These are phyloP conservation scores for Hypoxylon sp. DNA, from an alignment of 2,329 filamentous ascomycete genomes.

Conservation along the genomic window DNA sequence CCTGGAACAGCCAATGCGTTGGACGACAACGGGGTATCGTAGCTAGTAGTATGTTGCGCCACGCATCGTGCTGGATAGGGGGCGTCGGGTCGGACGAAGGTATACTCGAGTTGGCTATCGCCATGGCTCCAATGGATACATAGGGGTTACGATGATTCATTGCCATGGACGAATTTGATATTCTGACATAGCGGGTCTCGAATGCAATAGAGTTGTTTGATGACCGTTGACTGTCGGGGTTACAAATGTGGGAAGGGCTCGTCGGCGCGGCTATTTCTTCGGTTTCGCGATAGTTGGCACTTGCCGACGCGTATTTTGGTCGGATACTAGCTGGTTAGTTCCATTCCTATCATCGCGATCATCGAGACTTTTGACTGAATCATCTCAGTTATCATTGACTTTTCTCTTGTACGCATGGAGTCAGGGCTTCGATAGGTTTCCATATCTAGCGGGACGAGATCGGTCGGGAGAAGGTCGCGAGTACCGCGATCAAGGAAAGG, in stretches of 20 bases:
- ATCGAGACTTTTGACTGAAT: background rate
- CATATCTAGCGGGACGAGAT: background rate
- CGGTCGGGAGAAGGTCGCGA: background rate
- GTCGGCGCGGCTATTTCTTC: background rate
- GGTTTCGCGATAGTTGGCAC: background rate
- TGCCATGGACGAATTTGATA: background rate
- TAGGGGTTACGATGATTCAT: background rate
- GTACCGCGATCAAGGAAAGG: background rate
- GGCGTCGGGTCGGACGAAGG: background rate
- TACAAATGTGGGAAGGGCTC: background rate
- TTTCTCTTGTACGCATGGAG: background rate
- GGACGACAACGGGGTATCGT: background rate
- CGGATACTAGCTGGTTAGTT: background rate
- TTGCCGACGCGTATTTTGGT: background rate
- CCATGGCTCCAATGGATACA: no score
- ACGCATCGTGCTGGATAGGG: background rate
- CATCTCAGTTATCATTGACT: background rate
- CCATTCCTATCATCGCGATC: background rate
- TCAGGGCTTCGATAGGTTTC: background rate
- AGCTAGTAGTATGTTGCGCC: background rate
- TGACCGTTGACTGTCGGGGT: background rate
- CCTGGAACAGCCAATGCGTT: background rate
- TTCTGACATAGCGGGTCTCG: background rate
- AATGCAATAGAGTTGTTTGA: background rate
- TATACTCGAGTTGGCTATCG: conserved; percentile 2